These are phyloP conservation scores for Synchytrium microbalum DNA, from an alignment of 371 early-diverging fungal genomes.

Conservation along the genomic window DNA sequence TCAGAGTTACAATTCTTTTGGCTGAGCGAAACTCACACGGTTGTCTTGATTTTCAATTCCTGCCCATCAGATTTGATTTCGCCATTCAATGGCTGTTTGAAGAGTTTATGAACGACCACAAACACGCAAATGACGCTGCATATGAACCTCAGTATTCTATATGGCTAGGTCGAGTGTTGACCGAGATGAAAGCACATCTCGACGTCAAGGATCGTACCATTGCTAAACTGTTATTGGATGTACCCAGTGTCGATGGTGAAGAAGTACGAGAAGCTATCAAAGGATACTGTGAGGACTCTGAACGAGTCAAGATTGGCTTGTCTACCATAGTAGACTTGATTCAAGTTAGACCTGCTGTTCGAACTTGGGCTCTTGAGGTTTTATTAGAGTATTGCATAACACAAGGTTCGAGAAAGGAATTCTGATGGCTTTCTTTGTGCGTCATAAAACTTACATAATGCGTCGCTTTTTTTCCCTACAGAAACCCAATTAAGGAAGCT, in stretches of 20 bases:
- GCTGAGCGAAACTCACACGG: neutral
- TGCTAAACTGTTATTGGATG: conserved; percentile 43
- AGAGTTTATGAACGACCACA: conserved; percentile 17
- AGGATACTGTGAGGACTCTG: conserved; percentile 34
- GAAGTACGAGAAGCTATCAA: conserved; percentile 26
- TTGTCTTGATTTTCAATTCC: neutral
- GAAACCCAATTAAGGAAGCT: neutral
- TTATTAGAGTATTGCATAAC: conserved; percentile 12
- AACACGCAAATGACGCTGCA: conserved; percentile 6
- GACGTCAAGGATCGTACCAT: conserved; percentile 38
- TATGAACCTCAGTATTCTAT: conserved; percentile 7
- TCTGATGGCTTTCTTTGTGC: neutral
- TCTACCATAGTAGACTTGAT: conserved; percentile 38
- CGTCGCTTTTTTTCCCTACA: neutral
- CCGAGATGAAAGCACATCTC: conserved; percentile 10
- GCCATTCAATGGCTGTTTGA: conserved; percentile 38
- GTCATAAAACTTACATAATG: neutral
- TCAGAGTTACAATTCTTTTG: too few species aligned
- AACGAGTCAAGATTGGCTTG: conserved; percentile 39
- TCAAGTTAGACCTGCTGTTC: conserved; percentile 28
- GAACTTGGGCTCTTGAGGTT: conserved; percentile 22
- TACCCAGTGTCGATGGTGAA: conserved; percentile 28
- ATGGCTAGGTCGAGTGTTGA: conserved; percentile 25
- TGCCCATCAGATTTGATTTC: conserved; percentile 21
- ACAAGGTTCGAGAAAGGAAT: conserved; percentile 3